A percentile compares a stretch with the other conserved stretches of the same genome.
Conservation (phyloP, 2,329 filamentous ascomycete genomes). For the Cercospora nicotianae region DNA sequence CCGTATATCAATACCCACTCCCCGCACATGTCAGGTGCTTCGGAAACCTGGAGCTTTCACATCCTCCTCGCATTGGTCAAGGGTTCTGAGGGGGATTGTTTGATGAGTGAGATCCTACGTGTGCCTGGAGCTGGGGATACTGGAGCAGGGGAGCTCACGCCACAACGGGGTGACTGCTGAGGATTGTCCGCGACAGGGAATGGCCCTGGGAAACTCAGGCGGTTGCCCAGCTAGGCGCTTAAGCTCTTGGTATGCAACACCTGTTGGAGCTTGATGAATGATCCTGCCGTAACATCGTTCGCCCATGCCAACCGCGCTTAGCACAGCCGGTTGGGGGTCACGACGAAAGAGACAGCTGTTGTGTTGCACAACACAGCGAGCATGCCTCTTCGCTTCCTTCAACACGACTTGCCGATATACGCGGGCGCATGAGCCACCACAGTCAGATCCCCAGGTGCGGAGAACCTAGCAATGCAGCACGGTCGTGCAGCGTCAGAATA, state of each 20-base stretch:
- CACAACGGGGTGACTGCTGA: conserved; percentile 21
- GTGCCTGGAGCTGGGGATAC: conserved; percentile 11
- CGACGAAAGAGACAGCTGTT: not conserved
- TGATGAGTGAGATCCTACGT: conserved; percentile 21
- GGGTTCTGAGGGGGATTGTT: conserved; percentile 20
- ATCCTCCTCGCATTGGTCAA: conserved; percentile 21
- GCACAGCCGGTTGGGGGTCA: not conserved
- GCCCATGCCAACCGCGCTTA: not conserved
- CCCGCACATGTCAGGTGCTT: conserved; percentile 29
- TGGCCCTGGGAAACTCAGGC: not conserved
- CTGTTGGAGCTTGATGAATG: not conserved
- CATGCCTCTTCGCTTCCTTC: not conserved
- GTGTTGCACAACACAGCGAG: not conserved
- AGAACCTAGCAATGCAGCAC: conserved; percentile 22
- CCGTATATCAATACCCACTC: conserved; percentile 30
- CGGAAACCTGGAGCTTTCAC: conserved; percentile 20
- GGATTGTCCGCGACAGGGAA: conserved; percentile 8
- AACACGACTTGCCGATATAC: conserved; percentile 1
- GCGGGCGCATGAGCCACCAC: conserved; percentile 18
- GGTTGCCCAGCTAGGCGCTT: not conserved
- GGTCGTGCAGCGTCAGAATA: conserved; percentile 4
- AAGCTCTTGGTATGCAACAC: not conserved
- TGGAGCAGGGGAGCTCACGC: conserved; percentile 26
- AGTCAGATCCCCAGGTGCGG: conserved; percentile 22
- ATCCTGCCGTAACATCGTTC: not conserved